A percentile compares a stretch with the other conserved stretches of the same genome.
Conservation (phyloP, 2,329 filamentous ascomycete species). For the Talaromyces amestolkiae region DNA sequence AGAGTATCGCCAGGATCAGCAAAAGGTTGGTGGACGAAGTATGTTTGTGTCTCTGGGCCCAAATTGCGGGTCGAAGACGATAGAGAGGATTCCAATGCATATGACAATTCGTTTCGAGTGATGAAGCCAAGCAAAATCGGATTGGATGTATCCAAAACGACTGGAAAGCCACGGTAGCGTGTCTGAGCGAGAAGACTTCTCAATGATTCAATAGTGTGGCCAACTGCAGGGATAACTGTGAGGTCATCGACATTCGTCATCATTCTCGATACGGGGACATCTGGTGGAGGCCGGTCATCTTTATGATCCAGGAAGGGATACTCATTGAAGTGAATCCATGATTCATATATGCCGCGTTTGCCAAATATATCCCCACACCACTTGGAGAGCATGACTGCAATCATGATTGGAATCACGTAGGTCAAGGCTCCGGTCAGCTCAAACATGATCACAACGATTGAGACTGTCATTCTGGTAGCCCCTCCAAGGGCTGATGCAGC, state of each 20-base stretch:
- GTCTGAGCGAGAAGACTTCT: conserved; percentile 68
- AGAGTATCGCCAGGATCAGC: conserved; percentile 74
- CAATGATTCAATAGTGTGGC: conserved; percentile 79
- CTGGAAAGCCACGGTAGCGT: conserved; percentile 85
- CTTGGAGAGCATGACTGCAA: conserved; percentile 96
- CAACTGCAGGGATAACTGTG: conserved; percentile 78
- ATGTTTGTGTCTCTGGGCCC: conserved; percentile 70
- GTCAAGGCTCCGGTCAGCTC: conserved; percentile 94
- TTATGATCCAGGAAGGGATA: conserved; percentile 95
- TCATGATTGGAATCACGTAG: conserved; percentile 98
- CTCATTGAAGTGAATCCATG: conserved; percentile 93
- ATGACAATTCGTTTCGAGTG: conserved; percentile 82
- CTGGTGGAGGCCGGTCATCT: conserved; percentile 73
- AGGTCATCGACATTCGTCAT: conserved; percentile 94
- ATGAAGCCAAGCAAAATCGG: conserved; percentile 89
- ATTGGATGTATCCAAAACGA: conserved; percentile 74
- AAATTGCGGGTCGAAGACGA: conserved; percentile 57
- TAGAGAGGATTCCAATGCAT: conserved; percentile 62
- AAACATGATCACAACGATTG: conserved; percentile 99
- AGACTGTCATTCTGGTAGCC: conserved; percentile 93
- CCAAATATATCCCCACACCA: conserved; percentile 97
- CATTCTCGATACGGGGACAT: conserved; percentile 79
- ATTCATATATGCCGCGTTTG: conserved; percentile 90
- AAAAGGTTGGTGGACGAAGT: conserved; percentile 79
- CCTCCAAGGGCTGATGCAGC: conserved; percentile 92